Percentiles rank a stretch among this genome's conserved stretches.
phyloP scores from a whole-genome alignment of 225 moss, liverwort and hornwort genomes.

The Bryoerythrophyllum caledonicum region DNA sequence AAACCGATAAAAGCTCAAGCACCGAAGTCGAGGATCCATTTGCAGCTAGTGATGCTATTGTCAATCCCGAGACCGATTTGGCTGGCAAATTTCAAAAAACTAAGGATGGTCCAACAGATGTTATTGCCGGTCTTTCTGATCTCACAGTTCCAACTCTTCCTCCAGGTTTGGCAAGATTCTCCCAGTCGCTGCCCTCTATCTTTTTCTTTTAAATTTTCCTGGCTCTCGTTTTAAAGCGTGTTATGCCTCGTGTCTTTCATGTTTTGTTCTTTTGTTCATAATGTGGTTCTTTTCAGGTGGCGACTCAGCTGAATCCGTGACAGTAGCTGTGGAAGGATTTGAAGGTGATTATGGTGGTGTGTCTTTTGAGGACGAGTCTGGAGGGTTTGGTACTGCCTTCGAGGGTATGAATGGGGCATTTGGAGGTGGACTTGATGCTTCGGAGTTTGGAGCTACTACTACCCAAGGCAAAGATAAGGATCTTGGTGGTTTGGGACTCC shows the following conservation, averaged over 20 bases:
- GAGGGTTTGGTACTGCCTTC: constrained; percentile 96
- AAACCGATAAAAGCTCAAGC: constrained; percentile 67
- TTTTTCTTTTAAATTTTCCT: constrained; percentile 11
- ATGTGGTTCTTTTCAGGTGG: constrained; percentile 44
- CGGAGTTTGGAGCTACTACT: constrained; percentile 90
- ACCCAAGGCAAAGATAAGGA: constrained; percentile 66
- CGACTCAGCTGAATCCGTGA: constrained; percentile 57
- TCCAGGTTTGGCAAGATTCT: constrained; percentile 48
- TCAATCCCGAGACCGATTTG: constrained; percentile 86
- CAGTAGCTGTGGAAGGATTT: constrained; percentile 85
- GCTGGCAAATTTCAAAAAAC: constrained; percentile 88
- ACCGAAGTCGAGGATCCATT: constrained; percentile 88
- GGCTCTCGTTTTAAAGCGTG: background rate
- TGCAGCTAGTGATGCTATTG: constrained; percentile 94
- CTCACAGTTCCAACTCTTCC: constrained; percentile 77
- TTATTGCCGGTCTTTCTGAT: constrained; percentile 88
- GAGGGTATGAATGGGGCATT: constrained; percentile 97
- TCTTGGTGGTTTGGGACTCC: constrained; percentile 81
- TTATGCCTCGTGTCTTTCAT: background rate
- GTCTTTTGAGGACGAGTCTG: constrained; percentile 91
- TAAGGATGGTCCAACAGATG: constrained; percentile 82
- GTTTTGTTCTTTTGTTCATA: constrained; percentile 33
- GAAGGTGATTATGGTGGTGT: constrained; percentile 98
- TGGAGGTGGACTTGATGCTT: constrained; percentile 95
- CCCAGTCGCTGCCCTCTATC: background rate